Percentiles rank a stretch among this genome's conserved stretches.
These are phyloP conservation scores for Lunasporangiospora selenospora DNA, from an alignment of 192 early-diverging fungal genomes.

Conservation along the genomic window DNA sequence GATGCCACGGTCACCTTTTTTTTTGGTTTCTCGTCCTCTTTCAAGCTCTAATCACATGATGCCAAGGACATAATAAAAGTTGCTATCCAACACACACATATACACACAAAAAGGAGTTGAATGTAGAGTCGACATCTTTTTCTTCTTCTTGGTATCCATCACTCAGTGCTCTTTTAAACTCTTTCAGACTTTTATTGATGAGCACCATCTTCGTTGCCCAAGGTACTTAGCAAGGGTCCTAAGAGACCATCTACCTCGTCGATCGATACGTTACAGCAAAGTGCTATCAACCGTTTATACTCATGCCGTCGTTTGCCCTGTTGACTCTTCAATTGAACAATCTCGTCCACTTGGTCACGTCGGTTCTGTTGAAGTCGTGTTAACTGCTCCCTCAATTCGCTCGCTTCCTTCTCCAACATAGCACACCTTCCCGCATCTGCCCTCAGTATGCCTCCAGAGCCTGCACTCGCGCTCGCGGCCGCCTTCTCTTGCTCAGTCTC, in stretches of 20 bases:
- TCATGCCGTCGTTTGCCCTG: conserved; percentile 57
- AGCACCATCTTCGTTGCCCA: conserved; percentile 60
- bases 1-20: no score
- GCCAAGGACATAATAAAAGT: no score
- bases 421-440: conserved; percentile 1
- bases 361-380: conserved; percentile 25
- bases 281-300: conserved; percentile 72
- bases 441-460: not conserved
- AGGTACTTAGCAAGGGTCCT: conserved; percentile 62
- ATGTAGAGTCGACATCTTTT: no score
- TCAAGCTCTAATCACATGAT: no score
- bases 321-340: conserved; percentile 50
- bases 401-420: conserved; percentile 37
- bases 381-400: conserved; percentile 15
- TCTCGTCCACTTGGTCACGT: conserved; percentile 46
- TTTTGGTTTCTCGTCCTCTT: no score
- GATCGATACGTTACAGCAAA: conserved; percentile 68
- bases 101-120: no score
- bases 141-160: no score
- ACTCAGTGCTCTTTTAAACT: no score
- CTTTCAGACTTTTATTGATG: no score
- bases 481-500: conserved; percentile 15
- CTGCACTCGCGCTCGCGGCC: no score
- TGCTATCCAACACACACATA: no score
- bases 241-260: conserved; percentile 69